Percentiles rank a stretch among this genome's conserved stretches.
phyloP scores from a whole-genome alignment of 805 yeast genomes.

The Limtongia smithiae region DNA sequence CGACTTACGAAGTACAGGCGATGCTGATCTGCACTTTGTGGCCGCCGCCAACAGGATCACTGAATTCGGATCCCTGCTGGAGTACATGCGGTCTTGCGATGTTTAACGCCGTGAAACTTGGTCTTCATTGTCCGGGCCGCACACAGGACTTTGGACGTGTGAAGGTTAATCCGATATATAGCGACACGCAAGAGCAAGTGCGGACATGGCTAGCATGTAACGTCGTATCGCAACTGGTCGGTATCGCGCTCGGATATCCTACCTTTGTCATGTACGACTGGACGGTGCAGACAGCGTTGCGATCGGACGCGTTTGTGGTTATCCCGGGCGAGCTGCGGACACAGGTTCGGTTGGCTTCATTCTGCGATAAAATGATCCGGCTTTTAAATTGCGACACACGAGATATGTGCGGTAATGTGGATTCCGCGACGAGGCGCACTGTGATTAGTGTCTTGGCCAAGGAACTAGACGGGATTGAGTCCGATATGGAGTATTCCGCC shows the following conservation, averaged over 20 bases:
- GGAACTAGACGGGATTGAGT: constrained; percentile 74
- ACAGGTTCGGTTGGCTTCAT: constrained; percentile 77
- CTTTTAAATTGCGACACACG: constrained; percentile 68
- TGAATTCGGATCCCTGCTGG: constrained; percentile 95
- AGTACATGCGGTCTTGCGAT: constrained; percentile 89
- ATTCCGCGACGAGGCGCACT: constrained; percentile 69
- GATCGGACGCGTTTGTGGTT: constrained; percentile 45
- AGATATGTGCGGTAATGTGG: constrained; percentile 63
- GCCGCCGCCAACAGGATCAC: constrained; percentile 94
- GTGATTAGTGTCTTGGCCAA: constrained; percentile 64
- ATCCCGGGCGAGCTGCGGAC: constrained; percentile 62
- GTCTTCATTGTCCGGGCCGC: constrained; percentile 77
- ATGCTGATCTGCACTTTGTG: constrained; percentile 82
- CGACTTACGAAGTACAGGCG: constrained; percentile 93
- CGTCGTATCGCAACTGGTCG: constrained; percentile 82
- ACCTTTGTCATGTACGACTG: constrained; percentile 84
- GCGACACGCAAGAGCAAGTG: constrained; percentile 63
- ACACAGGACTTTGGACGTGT: constrained; percentile 48
- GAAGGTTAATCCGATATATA: constrained; percentile 38
- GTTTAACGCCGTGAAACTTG: constrained; percentile 88
- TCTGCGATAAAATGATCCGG: constrained; percentile 80
- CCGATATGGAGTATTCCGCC: constrained; percentile 44
- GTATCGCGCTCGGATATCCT: constrained; percentile 92
- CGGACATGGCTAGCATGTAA: constrained; percentile 94
- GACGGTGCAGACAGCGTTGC: constrained; percentile 54